Evolutionary conservation across 2,329 filamentous ascomycete genomes (phyloP), one percentile per base, ranked within the genome.

Genomic region (Lachnellula cervina): DNA sequence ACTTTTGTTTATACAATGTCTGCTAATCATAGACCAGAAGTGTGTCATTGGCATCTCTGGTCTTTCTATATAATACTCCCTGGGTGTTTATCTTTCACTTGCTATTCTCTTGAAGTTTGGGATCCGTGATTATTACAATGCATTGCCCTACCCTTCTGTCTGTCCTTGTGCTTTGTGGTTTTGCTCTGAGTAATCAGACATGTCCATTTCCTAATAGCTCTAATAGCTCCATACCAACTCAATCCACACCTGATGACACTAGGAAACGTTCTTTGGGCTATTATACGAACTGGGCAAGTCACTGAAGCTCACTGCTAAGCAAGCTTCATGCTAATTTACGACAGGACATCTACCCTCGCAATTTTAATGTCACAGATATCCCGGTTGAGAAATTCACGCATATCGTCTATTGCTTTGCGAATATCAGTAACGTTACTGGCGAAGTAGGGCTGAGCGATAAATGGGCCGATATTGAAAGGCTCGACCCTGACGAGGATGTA

Each of bases 361-460:
- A 88, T 59, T 90, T 87, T 67, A 79, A 87, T 54, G 87, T 89
- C 0, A 79, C 86, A 50, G 77, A 90, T 62, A 77, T 96, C 7
- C 87, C 87, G 0, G 82, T 78, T 2, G 76, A 81, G 2, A 77
- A 90, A 60, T 74, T 96, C 50, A 93, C 87, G 0, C 89, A 94
- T 64, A 77, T 96, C 1, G 77, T 96, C 2, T 96, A 83, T 66
- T 80, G 90, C 2, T 96, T 96, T 71, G 87, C 89, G 65, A 92
- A 95, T 67, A 72, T 95, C 17, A 76, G 77, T 0, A 81, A 86
- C 52, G 90, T 90, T 37, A 87, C 89, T 64, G 87, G 34, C 25
- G 25, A 16, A 19, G 81, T 80, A 9, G 81, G 79, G 66, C 76
- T 89, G 7, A 85, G 82, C 1, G 89, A 94, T 65, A 72, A 76